Percentiles rank a stretch among this genome's conserved stretches.
Evolutionary conservation across 2,329 filamentous ascomycete genomes (phyloP).

Genomic region (Xylariaceae sp.): DNA sequence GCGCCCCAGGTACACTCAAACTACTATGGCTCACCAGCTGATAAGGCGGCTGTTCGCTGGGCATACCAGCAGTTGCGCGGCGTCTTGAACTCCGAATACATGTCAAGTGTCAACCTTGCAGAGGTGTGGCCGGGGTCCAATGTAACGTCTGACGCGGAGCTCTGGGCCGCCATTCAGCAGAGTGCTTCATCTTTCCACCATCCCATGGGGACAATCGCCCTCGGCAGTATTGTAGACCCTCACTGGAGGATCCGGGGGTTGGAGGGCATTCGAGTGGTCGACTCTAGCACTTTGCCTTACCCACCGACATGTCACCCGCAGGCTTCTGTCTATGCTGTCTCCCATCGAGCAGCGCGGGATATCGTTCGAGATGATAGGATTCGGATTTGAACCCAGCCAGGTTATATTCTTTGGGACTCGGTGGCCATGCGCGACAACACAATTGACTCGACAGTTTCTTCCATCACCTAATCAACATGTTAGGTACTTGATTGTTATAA

Average conservation of each 20-base stretch:
- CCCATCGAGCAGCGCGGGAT: slow-evolving; percentile 8
- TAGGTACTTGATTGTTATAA: too few relatives aligned
- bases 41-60: slow-evolving; percentile 14
- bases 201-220: slow-evolving; percentile 17
- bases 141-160: slow-evolving; percentile 12
- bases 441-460: too few relatives aligned
- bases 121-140: slow-evolving; percentile 19
- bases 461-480: too few relatives aligned
- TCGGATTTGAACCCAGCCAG: not conserved
- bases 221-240: slow-evolving; percentile 16
- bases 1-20: slow-evolving; percentile 47
- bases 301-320: slow-evolving; percentile 19
- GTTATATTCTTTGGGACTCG: not conserved
- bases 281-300: slow-evolving; percentile 14
- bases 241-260: slow-evolving; percentile 18
- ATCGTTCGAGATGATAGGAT: not conserved
- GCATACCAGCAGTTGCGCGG: slow-evolving; percentile 14
- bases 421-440: too few relatives aligned
- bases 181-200: slow-evolving; percentile 18
- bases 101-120: slow-evolving; percentile 4
- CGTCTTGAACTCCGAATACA: slow-evolving; percentile 10
- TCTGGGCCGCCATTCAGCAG: slow-evolving; percentile 10
- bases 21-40: slow-evolving; percentile 44
- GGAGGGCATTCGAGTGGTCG: slow-evolving; percentile 19
- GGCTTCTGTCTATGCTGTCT: slow-evolving; percentile 16